Percentiles rank a stretch among this genome's conserved stretches.
phyloP scores from a whole-genome alignment of 495 filamentous ascomycete genomes.

The Wilcoxina mikolae region DNA sequence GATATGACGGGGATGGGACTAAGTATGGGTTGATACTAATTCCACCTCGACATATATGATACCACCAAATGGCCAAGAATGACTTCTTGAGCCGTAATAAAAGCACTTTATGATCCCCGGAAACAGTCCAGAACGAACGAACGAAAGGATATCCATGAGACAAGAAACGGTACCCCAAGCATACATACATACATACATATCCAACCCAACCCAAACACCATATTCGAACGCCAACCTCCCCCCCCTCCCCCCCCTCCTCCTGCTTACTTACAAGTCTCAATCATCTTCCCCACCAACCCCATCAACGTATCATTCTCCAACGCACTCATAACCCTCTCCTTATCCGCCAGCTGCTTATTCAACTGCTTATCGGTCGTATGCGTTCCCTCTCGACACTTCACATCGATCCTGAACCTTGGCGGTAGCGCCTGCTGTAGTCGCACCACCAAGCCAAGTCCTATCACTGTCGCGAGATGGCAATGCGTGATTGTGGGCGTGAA shows the following conservation, averaged over 20 bases:
- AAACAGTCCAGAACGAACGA: too few relatives aligned
- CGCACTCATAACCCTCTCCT: conserved; percentile 88
- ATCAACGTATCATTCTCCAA: conserved; percentile 85
- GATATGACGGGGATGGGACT: too few relatives aligned
- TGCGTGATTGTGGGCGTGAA: conserved; percentile 97
- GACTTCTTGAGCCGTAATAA: too few relatives aligned
- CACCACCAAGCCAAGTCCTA: conserved; percentile 84
- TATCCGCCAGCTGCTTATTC: conserved; percentile 89
- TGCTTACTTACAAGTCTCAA: conserved; percentile 46
- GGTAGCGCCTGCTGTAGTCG: conserved; percentile 80
- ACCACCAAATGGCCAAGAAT: too few relatives aligned
- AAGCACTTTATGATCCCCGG: too few relatives aligned
- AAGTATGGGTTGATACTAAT: too few relatives aligned
- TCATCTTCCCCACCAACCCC: conserved; percentile 66
- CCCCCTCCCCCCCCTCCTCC: neutral
- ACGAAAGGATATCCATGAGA: too few relatives aligned
- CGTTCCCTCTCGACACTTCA: conserved; percentile 88
- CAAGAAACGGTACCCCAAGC: too few relatives aligned
- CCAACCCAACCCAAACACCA: neutral
- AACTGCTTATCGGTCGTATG: conserved; percentile 88
- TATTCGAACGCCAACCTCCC: neutral
- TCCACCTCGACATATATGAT: too few relatives aligned
- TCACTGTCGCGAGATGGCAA: conserved; percentile 89
- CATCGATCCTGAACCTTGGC: conserved; percentile 82
- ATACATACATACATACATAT: too few relatives aligned